These are phyloP conservation scores for Pleurotus ostreatus DNA, from an alignment of 768 basidiomycete species.

Conservation along the genomic window DNA sequence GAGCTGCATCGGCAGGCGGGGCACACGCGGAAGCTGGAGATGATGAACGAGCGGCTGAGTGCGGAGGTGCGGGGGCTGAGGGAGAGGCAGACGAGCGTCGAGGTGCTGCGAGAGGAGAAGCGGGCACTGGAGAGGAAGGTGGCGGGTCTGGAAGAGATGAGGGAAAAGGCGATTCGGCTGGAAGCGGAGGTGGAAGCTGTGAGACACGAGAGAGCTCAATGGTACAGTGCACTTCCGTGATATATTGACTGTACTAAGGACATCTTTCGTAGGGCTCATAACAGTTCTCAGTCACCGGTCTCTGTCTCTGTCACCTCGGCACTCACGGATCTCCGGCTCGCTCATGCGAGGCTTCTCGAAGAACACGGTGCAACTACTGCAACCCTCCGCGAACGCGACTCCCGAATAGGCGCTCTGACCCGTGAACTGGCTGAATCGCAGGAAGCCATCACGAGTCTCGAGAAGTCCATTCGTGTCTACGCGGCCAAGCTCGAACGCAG, in stretches of 20 bases:
- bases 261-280: constrained; percentile 29
- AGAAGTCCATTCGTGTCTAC: constrained; percentile 31
- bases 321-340: constrained; percentile 56
- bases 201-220: constrained; percentile 51
- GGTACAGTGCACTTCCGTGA: constrained; percentile 29
- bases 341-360: constrained; percentile 62
- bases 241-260: constrained; percentile 10
- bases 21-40: constrained; percentile 58
- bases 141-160: constrained; percentile 44
- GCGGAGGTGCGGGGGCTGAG: constrained; percentile 51
- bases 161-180: constrained; percentile 49
- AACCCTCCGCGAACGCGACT: constrained; percentile 48
- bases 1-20: constrained; percentile 65
- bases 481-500: constrained; percentile 31
- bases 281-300: constrained; percentile 28
- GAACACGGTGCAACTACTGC: constrained; percentile 59
- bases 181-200: constrained; percentile 67
- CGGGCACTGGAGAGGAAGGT: constrained; percentile 56
- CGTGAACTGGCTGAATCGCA: constrained; percentile 32
- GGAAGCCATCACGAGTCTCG: constrained; percentile 25
- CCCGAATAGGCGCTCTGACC: constrained; percentile 40
- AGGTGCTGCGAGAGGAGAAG: constrained; percentile 75
- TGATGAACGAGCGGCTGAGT: constrained; percentile 49
- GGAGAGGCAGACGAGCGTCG: constrained; percentile 55
- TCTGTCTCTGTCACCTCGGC: constrained; percentile 49